Base-by-base conservation (phyloP, 2,329 filamentous ascomycete genomes). In the Aspergillaceae sp. region DNA sequence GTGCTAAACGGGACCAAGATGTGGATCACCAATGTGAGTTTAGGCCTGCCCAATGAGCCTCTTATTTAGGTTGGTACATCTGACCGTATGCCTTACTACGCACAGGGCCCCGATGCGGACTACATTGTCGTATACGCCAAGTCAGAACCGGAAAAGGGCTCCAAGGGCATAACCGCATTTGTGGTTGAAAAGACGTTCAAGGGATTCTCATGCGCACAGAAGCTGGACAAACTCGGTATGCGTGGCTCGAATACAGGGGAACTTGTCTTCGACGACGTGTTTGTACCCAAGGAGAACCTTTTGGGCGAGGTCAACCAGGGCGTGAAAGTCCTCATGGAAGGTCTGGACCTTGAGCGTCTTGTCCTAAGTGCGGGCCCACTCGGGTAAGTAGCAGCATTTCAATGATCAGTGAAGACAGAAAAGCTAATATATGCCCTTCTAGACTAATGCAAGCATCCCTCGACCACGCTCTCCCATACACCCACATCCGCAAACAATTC, bases 141-240 rank as follows among this genome's bases (percentile, higher is more conserved):
- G 75, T 96, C 91, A 1, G 78, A 83, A 48, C 90, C 90, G 1
- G 78, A 83, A 8, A 82, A 79, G 50, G 88, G 74, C 1, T 87
- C 84, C 53, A 94, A 91, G 70, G 92, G 92, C 47, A 95, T 98
- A 65, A 95, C 91, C 1, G 91, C 91, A 5, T 96, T 97, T 71
- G 77, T 98, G 32, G 86, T 97, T 35, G 84, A 94, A 56, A 76
- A 74, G 45, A 59, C 67, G 7, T 73, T 77, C 33, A 70, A 80
- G 34, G 91, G 92, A 38, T 97, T 96, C 73, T 85, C 82, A 52
- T 90, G 88, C 58, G 82, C 88, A 5, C 78, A 87, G 51, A 97
- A 97, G 70, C 81, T 97, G 11, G 91, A 97, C 75, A 97, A 98
- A 73, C 84, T 98, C 67, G 92, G 92, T 56, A 98, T 98, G 92